Conservation (phyloP, 2,329 filamentous ascomycete genomes). For the Sporothrix humicola region DNA sequence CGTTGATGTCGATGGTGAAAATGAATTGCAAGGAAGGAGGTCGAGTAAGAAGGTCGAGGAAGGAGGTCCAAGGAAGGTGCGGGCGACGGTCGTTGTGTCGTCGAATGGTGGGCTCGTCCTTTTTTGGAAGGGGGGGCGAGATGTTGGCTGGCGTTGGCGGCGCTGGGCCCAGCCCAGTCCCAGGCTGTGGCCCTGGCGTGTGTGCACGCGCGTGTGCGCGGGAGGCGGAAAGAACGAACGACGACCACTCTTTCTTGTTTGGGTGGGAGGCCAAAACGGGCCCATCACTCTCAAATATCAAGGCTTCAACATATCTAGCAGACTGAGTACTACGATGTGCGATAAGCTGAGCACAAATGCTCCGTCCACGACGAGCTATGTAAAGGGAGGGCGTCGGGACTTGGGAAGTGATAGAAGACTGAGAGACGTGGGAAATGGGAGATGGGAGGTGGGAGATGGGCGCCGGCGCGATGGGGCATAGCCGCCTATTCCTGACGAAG, state of each 20-base stretch:
- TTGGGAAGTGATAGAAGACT: not conserved
- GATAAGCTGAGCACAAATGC: not conserved
- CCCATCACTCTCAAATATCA: not conserved
- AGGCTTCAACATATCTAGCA: not conserved
- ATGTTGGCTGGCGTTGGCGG: not conserved
- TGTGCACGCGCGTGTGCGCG: conserved; percentile 21
- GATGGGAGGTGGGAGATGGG: conserved; percentile 17
- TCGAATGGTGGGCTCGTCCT: conserved; percentile 26
- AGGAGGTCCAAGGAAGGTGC: not conserved
- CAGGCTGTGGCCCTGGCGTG: not conserved
- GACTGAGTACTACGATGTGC: not conserved
- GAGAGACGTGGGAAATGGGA: not conserved
- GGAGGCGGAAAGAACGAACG: conserved; percentile 26
- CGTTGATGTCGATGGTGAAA: too few species aligned
- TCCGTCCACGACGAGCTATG: too few species aligned
- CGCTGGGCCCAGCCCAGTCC: not conserved
- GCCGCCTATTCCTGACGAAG: conserved; percentile 23
- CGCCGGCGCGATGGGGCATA: conserved; percentile 13
- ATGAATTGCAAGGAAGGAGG: not conserved
- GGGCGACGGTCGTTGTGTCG: conserved; percentile 1
- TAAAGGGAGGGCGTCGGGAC: not conserved
- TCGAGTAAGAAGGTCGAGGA: not conserved
- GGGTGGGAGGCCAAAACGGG: not conserved
- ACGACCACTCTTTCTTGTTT: not conserved
- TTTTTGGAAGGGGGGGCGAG: conserved; percentile 27